phyloP scores from a whole-genome alignment of 2,329 filamentous ascomycete genomes.

The Amesomyces nigricolor region DNA sequence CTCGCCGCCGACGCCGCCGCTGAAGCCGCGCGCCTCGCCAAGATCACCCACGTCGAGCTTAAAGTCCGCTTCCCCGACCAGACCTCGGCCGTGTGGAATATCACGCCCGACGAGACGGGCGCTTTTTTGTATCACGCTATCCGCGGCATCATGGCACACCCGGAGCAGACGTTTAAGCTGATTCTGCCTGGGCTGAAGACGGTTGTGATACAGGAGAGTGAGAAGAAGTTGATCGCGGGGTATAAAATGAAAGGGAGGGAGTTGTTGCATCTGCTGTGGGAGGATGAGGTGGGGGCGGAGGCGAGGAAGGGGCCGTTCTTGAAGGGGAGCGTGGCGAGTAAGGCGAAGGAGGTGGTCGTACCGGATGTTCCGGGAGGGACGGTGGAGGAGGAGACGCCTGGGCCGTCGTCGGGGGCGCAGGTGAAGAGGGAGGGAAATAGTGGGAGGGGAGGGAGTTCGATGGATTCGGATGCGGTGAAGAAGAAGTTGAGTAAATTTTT shows the following conservation, averaged over 20 bases:
- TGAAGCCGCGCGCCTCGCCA: constrained; percentile 59
- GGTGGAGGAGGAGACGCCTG: constrained; percentile 34
- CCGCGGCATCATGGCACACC: constrained; percentile 60
- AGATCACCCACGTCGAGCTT: constrained; percentile 63
- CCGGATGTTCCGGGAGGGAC: constrained; percentile 46
- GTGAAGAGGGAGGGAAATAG: constrained; percentile 28
- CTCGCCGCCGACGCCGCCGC: constrained; percentile 63
- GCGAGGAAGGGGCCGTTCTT: constrained; percentile 55
- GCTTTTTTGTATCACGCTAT: constrained; percentile 70
- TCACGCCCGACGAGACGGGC: constrained; percentile 63
- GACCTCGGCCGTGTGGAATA: constrained; percentile 66
- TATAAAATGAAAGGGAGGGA: constrained; percentile 66
- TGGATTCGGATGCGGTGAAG: constrained; percentile 33
- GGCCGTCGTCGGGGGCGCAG: constrained; percentile 26
- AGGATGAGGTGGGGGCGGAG: constrained; percentile 52
- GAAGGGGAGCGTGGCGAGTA: constrained; percentile 49
- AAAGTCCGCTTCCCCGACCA: constrained; percentile 87
- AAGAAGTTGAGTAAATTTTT: constrained; percentile 64
- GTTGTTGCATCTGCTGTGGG: constrained; percentile 72
- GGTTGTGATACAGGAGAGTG: constrained; percentile 40
- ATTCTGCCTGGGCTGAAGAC: constrained; percentile 52
- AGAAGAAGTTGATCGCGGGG: constrained; percentile 59
- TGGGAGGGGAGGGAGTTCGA: constrained; percentile 29
- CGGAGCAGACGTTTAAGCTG: constrained; percentile 64
- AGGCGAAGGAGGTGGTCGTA: constrained; percentile 62